These are phyloP conservation scores for Liquidambar formosana DNA, from an alignment of 164 flowering plant genomes.

Conservation along the genomic window DNA sequence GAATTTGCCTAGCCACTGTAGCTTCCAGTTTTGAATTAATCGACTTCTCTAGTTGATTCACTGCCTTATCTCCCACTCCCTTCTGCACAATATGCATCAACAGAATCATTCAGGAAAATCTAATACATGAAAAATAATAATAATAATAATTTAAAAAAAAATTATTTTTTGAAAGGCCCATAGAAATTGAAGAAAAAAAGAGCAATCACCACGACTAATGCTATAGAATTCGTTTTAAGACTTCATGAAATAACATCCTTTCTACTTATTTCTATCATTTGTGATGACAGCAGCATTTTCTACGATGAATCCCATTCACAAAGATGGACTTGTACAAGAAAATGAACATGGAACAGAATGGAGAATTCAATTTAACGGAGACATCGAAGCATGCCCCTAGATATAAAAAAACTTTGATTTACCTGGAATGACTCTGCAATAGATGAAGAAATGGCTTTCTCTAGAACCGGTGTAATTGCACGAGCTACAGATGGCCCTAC, in stretches of 20 bases:
- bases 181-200: neutral
- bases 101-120: no score
- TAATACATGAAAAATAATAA: no score
- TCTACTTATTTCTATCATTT: neutral
- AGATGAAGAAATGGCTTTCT: constrained; percentile 64
- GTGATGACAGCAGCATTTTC: neutral
- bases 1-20: constrained; percentile 77
- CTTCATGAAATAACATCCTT: neutral
- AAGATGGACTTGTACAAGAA: neutral
- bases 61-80: constrained; percentile 85
- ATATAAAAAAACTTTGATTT: neutral
- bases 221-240: neutral
- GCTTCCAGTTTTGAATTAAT: constrained; percentile 76
- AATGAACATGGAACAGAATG: neutral
- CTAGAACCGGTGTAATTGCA: constrained; percentile 52
- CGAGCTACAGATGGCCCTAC: constrained; percentile 68
- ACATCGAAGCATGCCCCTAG: neutral
- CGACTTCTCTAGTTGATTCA: constrained; percentile 75
- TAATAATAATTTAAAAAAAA: no score
- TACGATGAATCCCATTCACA: neutral
- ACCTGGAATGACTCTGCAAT: constrained; percentile 85
- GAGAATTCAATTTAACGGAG: neutral
- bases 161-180: no score
- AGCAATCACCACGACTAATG: neutral
- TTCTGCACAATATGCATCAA: constrained; percentile 42